Evolutionary conservation across 2,329 filamentous ascomycete genomes (phyloP), one percentile per base, ranked within the genome.

Genomic region (Blumeria graminis): DNA sequence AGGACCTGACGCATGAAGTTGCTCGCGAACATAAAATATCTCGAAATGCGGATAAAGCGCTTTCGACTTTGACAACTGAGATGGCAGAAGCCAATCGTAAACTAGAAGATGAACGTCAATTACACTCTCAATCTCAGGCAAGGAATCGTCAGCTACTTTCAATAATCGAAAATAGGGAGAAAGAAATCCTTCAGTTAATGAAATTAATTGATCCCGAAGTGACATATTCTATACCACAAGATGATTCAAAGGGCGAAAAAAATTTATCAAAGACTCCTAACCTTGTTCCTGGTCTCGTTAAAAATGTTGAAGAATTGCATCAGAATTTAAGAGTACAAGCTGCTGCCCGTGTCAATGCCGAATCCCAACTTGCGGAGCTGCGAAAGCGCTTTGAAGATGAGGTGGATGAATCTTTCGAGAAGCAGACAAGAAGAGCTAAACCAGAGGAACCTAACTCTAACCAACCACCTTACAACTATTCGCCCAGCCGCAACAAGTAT

Each of bases 1-100:
- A 98, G 67, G 90, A 98, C 67, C 73, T 95, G 38, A 94, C 87
- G 62, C 90, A 96, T 63, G 88, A 96, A 68, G 77, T 95, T 56
- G 84, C 85, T 54, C 78, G 88, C 34, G 90, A 95, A 69, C 86
- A 89, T 65, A 93, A 95, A 71, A 80, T 81, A 18, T 92, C 82
- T 65, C 81, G 90, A 58, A 92, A 85, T 66, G 90, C 89, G 3
- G 90, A 96, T 69, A 94, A 94, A 68, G 77, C 81, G 22, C 82
- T 86, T 16, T 93, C 87, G 0, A 84, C 80, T 38, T 77, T 83
- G 58, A 86, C 82, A 6, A 78, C 84, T 22, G 88, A 96, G 66
- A 74, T 96, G 33, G 86, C 88, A 8, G 92, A 96, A 67, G 81
- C 81, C 13, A 94, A 94, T 64, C 80, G 89, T 35, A 92, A 83